Percentiles rank a stretch among this genome's conserved stretches.
phyloP scores from a whole-genome alignment of 306 rosid species.

The Cyclanthera cordifolia region DNA sequence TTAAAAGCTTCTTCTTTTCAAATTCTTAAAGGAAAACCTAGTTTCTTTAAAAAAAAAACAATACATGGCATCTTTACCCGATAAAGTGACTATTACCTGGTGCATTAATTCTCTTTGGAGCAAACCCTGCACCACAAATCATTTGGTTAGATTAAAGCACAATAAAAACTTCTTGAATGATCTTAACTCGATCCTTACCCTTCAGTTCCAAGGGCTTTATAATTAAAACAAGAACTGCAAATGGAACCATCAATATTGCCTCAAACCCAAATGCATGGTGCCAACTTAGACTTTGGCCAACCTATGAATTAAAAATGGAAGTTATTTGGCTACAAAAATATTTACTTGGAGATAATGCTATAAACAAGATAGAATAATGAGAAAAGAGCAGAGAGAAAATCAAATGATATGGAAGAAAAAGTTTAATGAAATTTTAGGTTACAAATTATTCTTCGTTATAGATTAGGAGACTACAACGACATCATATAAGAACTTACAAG shows the following conservation, averaged over 20 bases:
- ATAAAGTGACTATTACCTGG: too few species aligned
- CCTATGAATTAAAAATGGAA: slow-evolving; percentile 29
- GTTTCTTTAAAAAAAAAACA: neutral
- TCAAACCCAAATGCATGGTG: slow-evolving; percentile 66
- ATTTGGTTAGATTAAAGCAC: neutral
- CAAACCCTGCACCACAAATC: slow-evolving; percentile 16
- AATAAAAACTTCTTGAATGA: neutral
- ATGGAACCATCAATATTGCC: slow-evolving; percentile 67
- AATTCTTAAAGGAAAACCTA: neutral
- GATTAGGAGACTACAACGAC: neutral
- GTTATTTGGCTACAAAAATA: neutral
- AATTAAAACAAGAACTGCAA: slow-evolving; percentile 53
- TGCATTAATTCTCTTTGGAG: slow-evolving; percentile 27
- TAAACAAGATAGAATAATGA: neutral
- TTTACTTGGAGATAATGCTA: too few species aligned
- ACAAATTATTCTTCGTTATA: neutral
- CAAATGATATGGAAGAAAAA: neutral
- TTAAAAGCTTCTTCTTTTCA: slow-evolving; percentile 26
- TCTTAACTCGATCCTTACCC: slow-evolving; percentile 29
- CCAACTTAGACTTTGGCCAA: slow-evolving; percentile 54
- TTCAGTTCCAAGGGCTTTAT: slow-evolving; percentile 71
- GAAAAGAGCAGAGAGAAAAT: neutral
- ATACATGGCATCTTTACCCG: slow-evolving; percentile 37
- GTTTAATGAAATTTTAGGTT: neutral
- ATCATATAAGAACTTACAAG: slow-evolving; percentile 38